Conservation (phyloP, 306 rosid genomes). For the Arachis stenosperma region DNA sequence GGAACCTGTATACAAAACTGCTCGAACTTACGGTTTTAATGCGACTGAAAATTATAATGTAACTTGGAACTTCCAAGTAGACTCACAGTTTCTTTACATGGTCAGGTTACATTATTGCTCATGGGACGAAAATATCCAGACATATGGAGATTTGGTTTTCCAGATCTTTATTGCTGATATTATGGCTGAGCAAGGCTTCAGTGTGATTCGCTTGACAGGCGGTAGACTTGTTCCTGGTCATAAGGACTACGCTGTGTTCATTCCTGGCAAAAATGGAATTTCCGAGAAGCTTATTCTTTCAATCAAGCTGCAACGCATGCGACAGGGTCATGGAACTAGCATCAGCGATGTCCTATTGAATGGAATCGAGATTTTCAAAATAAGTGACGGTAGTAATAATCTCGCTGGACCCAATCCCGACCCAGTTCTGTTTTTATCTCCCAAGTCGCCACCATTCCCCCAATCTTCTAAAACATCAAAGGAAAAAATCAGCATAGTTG, state of each 20-base stretch:
- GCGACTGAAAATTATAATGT: neutral
- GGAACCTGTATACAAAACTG: neutral
- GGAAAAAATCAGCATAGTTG: neutral
- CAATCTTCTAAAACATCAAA: neutral
- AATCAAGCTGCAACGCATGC: slow-evolving; percentile 18
- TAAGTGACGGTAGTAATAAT: slow-evolving; percentile 10
- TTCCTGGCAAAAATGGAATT: rapidly evolving
- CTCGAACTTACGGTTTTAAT: neutral
- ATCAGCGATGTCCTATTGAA: neutral
- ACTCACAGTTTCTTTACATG: neutral
- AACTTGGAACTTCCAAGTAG: slow-evolving; percentile 32
- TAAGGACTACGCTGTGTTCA: slow-evolving; percentile 13
- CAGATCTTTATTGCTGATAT: slow-evolving; percentile 6
- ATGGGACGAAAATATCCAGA: rapidly evolving
- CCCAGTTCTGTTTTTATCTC: neutral
- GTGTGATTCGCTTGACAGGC: neutral
- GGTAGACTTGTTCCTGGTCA: neutral
- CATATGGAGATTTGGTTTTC: neutral
- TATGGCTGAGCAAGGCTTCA: neutral
- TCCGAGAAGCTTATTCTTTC: neutral
- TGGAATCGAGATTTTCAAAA: slow-evolving; percentile 45
- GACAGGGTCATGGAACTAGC: rapidly evolving
- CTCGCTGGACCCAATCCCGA: slow-evolving; percentile 38
- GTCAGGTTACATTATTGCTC: slow-evolving; percentile 36
- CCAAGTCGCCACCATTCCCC: neutral